These are phyloP conservation scores for Aspergillus kassunensis DNA, from an alignment of 495 filamentous ascomycete species.

Conservation along the genomic window DNA sequence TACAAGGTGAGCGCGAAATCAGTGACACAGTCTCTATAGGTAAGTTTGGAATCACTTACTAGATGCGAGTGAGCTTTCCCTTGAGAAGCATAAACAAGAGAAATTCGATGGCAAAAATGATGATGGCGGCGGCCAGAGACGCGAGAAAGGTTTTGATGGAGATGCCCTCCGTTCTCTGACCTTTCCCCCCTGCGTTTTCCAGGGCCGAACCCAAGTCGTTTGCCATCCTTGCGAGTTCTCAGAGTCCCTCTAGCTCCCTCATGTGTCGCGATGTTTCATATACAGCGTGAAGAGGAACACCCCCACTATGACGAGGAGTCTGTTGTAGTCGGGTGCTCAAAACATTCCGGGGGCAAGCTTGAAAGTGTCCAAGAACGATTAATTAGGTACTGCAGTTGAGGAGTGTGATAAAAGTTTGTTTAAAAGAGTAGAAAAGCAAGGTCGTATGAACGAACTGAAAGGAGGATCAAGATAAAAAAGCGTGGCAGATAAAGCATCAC, in stretches of 20 bases:
- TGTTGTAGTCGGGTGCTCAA: no score
- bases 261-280: background rate
- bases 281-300: background rate
- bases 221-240: conserved; percentile 19
- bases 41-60: conserved; percentile 48
- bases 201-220: conserved; percentile 35
- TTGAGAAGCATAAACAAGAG: conserved; percentile 73
- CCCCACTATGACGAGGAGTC: no score
- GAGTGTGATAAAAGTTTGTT: background rate
- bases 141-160: conserved; percentile 62
- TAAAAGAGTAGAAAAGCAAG: background rate
- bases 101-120: conserved; percentile 75
- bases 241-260: background rate
- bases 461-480: conserved; percentile 6
- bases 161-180: conserved; percentile 44
- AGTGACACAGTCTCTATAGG: background rate
- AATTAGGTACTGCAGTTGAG: background rate
- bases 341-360: background rate
- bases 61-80: conserved; percentile 76
- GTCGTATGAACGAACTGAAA: conserved; percentile 3
- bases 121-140: conserved; percentile 65
- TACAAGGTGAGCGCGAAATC: conserved; percentile 24
- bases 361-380: background rate
- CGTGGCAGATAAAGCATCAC: conserved; percentile 18
- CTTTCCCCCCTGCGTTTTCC: conserved; percentile 35